Evolutionary conservation across 2,329 filamentous ascomycete species (phyloP).

Genomic region (Aspergillus viridinutans): DNA sequence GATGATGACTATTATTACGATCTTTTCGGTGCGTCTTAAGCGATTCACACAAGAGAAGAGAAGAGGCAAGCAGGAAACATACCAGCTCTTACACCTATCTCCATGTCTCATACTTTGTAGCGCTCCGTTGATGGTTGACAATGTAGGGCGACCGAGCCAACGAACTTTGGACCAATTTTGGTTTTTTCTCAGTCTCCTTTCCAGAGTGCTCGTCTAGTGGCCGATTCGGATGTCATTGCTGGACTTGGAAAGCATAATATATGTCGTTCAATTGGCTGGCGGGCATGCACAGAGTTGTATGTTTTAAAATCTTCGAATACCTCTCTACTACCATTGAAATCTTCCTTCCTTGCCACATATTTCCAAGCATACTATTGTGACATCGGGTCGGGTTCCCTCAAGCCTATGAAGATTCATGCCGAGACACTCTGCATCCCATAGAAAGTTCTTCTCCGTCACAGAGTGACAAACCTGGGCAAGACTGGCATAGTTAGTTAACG

Average conservation of each 20-base stretch:
- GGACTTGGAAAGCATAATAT: not conserved
- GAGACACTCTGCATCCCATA: not conserved
- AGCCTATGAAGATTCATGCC: not conserved
- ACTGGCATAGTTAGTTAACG: not conserved
- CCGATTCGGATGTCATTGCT: not conserved
- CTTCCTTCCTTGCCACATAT: too few relatives aligned
- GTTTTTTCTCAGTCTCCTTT: not conserved
- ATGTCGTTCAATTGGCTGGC: not conserved
- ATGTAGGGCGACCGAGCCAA: not conserved
- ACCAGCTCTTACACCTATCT: not conserved
- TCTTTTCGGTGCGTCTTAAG: slow-evolving; percentile 48
- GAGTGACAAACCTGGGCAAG: not conserved
- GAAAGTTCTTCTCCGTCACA: not conserved
- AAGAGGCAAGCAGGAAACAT: not conserved
- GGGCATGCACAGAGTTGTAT: not conserved
- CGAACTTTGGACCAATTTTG: not conserved
- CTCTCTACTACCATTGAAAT: not conserved
- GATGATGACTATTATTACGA: slow-evolving; percentile 95
- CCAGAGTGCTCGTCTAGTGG: not conserved
- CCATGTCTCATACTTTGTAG: not conserved
- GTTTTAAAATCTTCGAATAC: too few relatives aligned
- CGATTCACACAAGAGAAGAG: not conserved
- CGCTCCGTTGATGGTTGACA: not conserved
- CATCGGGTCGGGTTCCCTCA: not conserved
- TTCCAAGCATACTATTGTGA: not conserved